Evolutionary conservation across 73 alveolate species (phyloP).

Genomic region (Stentor roeselii): DNA sequence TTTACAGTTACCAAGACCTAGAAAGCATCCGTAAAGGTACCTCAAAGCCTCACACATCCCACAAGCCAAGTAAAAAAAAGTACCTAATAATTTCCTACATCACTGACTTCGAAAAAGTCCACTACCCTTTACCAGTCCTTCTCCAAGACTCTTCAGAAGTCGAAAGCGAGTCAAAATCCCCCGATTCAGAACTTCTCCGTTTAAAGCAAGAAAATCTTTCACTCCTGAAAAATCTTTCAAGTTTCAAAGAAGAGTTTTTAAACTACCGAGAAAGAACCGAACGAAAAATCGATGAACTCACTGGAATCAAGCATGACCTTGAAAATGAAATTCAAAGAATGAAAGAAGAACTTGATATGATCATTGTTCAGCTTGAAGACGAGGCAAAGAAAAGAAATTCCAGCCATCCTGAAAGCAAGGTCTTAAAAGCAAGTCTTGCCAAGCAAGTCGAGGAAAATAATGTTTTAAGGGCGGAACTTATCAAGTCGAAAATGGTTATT

Average conservation of each 20-base stretch:
- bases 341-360: neutral
- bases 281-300: neutral
- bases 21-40: constrained; percentile 27
- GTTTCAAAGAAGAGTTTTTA: neutral
- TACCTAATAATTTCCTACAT: neutral
- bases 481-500: neutral
- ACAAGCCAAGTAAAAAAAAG: neutral
- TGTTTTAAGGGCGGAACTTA: neutral
- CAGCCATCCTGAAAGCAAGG: neutral
- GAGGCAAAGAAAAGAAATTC: neutral
- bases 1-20: constrained; percentile 43
- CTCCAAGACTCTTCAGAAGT: neutral
- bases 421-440: neutral
- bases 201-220: neutral
- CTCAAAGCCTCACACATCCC: neutral
- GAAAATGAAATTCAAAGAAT: neutral
- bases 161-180: neutral
- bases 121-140: constrained; percentile 7
- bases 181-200: neutral
- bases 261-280: neutral
- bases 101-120: constrained; percentile 25
- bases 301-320: neutral
- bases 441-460: neutral
- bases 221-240: neutral
- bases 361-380: neutral